Conservation (phyloP, 2,329 filamentous ascomycete genomes). For the Acrocalymma vagum region DNA sequence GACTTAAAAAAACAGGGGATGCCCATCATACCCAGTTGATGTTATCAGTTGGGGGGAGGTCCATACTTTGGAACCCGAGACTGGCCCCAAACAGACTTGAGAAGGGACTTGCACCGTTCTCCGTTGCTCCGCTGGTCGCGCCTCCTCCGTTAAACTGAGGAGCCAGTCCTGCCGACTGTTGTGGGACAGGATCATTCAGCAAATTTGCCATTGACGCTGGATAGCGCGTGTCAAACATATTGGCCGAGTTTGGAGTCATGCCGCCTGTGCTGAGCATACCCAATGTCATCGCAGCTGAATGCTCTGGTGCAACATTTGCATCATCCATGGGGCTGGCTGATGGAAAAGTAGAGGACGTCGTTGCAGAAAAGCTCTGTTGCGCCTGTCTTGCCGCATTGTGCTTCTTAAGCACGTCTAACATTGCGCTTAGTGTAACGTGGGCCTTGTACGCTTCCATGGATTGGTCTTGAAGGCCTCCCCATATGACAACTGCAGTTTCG, state of each 20-base stretch:
- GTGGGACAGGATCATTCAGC: constrained; percentile 44
- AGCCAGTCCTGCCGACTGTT: constrained; percentile 38
- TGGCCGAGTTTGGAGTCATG: constrained; percentile 60
- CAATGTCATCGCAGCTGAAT: constrained; percentile 74
- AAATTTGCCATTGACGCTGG: constrained; percentile 49
- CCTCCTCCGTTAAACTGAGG: constrained; percentile 46
- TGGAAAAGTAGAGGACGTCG: constrained; percentile 39
- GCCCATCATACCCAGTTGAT: constrained; percentile 71
- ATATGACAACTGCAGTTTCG: constrained; percentile 78
- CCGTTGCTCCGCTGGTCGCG: constrained; percentile 43
- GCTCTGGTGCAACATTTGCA: constrained; percentile 67
- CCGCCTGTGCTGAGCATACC: constrained; percentile 71
- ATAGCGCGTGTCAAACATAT: constrained; percentile 51
- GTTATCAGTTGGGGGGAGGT: constrained; percentile 60
- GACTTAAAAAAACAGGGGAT: too few relatives aligned
- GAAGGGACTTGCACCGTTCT: constrained; percentile 61
- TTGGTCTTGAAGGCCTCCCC: constrained; percentile 77
- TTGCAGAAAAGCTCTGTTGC: constrained; percentile 38
- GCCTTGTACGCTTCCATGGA: constrained; percentile 94
- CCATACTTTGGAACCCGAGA: constrained; percentile 60
- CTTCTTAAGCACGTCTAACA: constrained; percentile 78
- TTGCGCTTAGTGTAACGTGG: constrained; percentile 78
- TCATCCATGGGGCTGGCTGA: constrained; percentile 53
- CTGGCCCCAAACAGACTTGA: constrained; percentile 62
- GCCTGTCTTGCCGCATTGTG: constrained; percentile 45